phyloP scores from a whole-genome alignment of 1,284 basidiomycete species.

The Sparassis latifolia region DNA sequence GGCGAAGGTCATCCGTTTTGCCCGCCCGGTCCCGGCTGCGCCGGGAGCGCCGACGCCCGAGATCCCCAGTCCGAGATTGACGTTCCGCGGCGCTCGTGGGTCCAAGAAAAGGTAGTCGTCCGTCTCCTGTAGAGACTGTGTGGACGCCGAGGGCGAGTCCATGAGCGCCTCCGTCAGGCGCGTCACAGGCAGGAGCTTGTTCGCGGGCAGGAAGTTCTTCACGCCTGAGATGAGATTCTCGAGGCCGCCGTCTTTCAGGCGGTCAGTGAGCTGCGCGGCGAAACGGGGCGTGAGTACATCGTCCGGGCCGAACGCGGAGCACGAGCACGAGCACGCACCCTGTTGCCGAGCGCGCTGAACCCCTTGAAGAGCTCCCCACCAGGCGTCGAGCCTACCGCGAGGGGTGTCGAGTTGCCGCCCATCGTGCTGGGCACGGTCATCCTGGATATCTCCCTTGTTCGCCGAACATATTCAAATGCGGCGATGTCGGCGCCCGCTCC shows the following conservation, averaged over 20 bases:
- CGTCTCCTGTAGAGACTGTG: slow-evolving; percentile 91
- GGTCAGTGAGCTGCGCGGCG: slow-evolving; percentile 70
- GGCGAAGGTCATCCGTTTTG: slow-evolving; percentile 74
- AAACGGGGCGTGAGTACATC: slow-evolving; percentile 4
- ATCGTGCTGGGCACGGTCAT: slow-evolving; percentile 57
- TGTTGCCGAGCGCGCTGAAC: slow-evolving; percentile 88
- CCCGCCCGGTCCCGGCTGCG: slow-evolving; percentile 39
- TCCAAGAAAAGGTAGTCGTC: slow-evolving; percentile 96
- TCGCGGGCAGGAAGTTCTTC: slow-evolving; percentile 95
- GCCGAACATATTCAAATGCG: slow-evolving; percentile 91
- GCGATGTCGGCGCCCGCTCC: slow-evolving; percentile 74
- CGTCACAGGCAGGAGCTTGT: slow-evolving; percentile 91
- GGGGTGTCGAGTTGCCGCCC: slow-evolving; percentile 70
- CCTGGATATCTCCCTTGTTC: slow-evolving; percentile 84
- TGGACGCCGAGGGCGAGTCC: slow-evolving; percentile 90
- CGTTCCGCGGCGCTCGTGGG: slow-evolving; percentile 69
- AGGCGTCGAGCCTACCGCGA: slow-evolving; percentile 59
- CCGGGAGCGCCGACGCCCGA: slow-evolving; percentile 41
- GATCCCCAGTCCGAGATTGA: slow-evolving; percentile 42
- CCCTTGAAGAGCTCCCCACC: slow-evolving; percentile 83
- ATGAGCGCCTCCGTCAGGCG: slow-evolving; percentile 93
- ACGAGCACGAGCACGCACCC: slow-evolving; percentile 42
- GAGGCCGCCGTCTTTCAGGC: slow-evolving; percentile 89
- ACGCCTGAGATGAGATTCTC: slow-evolving; percentile 97
- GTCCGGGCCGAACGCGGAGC: background rate